Evolutionary conservation across 2,329 filamentous ascomycete species (phyloP).

Genomic region (Mollisia scopiformis): DNA sequence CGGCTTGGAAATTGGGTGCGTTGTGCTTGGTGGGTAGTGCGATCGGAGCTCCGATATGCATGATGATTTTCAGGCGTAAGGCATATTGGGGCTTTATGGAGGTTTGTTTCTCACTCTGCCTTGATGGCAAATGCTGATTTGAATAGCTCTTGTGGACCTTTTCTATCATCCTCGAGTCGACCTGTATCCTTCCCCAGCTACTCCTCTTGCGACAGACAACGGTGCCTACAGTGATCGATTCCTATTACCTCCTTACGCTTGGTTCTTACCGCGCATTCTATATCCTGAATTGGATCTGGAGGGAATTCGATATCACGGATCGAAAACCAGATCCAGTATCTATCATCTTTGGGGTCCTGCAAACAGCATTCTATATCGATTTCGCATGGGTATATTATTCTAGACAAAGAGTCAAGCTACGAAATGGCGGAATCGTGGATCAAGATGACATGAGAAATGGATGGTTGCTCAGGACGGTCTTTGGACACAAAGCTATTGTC

Average conservation of each 20-base stretch:
- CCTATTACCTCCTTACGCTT: conserved; percentile 88
- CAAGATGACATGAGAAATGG: conserved; percentile 84
- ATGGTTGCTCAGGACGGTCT: conserved; percentile 80
- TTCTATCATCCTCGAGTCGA: conserved; percentile 88
- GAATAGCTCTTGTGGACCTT: conserved; percentile 80
- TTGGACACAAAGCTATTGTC: conserved; percentile 68
- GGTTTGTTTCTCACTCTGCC: conserved; percentile 42
- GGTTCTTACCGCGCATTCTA: conserved; percentile 89
- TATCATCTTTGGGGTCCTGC: conserved; percentile 84
- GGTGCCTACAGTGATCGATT: conserved; percentile 93
- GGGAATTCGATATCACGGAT: conserved; percentile 62
- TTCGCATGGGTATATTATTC: conserved; percentile 98
- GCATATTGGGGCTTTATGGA: conserved; percentile 50
- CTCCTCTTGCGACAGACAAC: conserved; percentile 92
- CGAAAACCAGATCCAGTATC: conserved; percentile 71
- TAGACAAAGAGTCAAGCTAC: conserved; percentile 89
- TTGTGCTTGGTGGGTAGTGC: conserved; percentile 68
- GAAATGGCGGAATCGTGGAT: conserved; percentile 85
- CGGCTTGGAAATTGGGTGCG: conserved; percentile 89
- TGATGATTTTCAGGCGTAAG: conserved; percentile 64
- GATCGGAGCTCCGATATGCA: conserved; percentile 71
- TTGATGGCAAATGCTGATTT: neutral
- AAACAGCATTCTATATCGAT: conserved; percentile 88
- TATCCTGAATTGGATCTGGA: conserved; percentile 86
- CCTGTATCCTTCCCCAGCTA: conserved; percentile 88